Base-by-base conservation (phyloP, 192 early-diverging fungal species). In the Backusella sp. region DNA sequence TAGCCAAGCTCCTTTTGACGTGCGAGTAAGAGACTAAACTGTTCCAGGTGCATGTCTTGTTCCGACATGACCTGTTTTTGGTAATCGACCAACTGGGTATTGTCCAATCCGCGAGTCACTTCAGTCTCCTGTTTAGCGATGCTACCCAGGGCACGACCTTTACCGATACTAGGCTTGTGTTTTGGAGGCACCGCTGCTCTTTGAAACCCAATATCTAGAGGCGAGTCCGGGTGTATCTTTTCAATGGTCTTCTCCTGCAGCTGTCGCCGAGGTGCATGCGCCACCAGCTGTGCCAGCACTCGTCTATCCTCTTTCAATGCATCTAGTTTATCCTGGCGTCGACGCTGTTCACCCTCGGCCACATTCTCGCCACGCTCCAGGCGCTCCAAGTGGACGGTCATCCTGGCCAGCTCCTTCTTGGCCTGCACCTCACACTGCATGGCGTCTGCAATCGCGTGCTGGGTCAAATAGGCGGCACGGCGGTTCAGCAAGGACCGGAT, bases 1-100 rank as follows among this genome's bases (percentile, higher is more conserved):
- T 89, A 49, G 6, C 96, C 96, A 82, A 99, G 88, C 74, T 97
- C 89, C 72, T 90, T 89, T 79, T 99, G 97, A 34, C 95, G 86
- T 46, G 85, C 82, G 68, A 99, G 72, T 17, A 97, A 88, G 14
- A 85, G 73, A 32, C 89, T 90, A 35, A 99, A 89, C 17, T 91
- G 86, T 4, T 90, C 89, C 5, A 96, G 87, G 56, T 89, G 86
- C 36, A 80, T 76, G 73, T 99, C 97, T 73, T 99, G 97, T 52
- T 92, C 87, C 23, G 84, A 74, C 93, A 99, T 96, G 52, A 89
- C 76, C 37, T 91, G 84, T n/a, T 86, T 77, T 77, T 99, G 97
- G 46, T 96, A 83, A 17, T 90, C 75, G 39, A 98, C 42, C 11
- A 99, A 75, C 1, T 89, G 91, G n/a, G 87, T 81, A 68, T 93